Evolutionary conservation across 768 basidiomycete genomes (phyloP), one percentile per base, ranked within the genome.

Genomic region (Termitomyces sp.): DNA sequence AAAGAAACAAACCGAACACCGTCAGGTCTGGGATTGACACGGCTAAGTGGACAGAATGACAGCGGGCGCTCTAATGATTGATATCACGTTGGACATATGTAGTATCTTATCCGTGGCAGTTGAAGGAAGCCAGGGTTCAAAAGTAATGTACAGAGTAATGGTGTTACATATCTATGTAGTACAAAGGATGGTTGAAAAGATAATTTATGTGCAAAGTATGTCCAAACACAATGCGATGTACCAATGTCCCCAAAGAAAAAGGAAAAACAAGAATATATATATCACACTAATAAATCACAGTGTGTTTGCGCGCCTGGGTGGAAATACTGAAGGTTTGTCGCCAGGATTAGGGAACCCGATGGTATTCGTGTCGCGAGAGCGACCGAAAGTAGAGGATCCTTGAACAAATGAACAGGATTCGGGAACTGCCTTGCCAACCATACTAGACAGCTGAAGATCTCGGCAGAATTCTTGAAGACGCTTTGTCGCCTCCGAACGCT

Each of bases 401-500:
- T 49, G 35, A 38, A 36, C 16, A n/a, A 48, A 36, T 22, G 47
- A 25, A 36, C 25, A 35, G 35, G 66, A 52, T 39, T 64, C 58
- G 11, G 59, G 50, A 41, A 53, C 49, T 35, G 63, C 49, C 54
- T 62, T 67, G 31, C 63, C 67, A 35, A 76, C 70, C 36, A 63
- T 63, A 59, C 76, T 75, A 7, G 73, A 63, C 29, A 81, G 63
- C 22, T 68, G 67, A 29, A 85, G 68, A 57, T 82, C 79, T 12
- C 72, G 63, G 64, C 80, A 82, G 56, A 78, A 77, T 31, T 74
- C 76, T 64, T 80, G 75, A 11, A 84, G 70, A 12, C 73, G 68
- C 61, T 71, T 68, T 7, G 78, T 73, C 11, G 81, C 81, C 40
- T 60, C 64, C 0, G 53, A 51, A 13, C 73, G 64, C 57, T 79